Percentiles rank a stretch among this genome's conserved stretches.
Evolutionary conservation across 108 stramenopile species (phyloP).

Genomic region (Craspedostauros australis): DNA sequence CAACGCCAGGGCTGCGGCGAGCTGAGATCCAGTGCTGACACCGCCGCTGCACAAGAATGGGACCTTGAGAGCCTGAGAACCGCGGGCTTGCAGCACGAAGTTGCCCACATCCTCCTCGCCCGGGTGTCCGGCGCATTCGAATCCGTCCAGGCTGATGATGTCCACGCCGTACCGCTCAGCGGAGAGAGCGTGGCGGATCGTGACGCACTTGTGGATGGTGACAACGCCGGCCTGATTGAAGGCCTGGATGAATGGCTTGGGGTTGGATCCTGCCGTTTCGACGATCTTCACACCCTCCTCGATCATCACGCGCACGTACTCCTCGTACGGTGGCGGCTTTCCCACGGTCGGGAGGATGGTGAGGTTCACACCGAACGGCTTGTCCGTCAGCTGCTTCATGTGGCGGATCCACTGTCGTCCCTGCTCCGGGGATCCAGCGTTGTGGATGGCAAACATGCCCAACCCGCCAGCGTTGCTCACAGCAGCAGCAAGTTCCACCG

Average conservation of each 20-base stretch:
- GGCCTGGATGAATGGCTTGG: slow-evolving; percentile 18
- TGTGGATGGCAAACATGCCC: slow-evolving; percentile 32
- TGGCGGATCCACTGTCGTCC: slow-evolving; percentile 20
- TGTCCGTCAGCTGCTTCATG: slow-evolving; percentile 13
- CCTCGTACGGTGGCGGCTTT: slow-evolving; percentile 22
- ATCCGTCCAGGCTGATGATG: slow-evolving; percentile 31
- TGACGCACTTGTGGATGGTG: slow-evolving; percentile 43
- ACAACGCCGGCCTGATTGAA: slow-evolving; percentile 32
- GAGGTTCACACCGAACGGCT: slow-evolving; percentile 37
- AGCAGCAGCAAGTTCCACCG: slow-evolving; percentile 33
- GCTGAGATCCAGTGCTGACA: slow-evolving; percentile 26
- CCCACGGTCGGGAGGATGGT: slow-evolving; percentile 37
- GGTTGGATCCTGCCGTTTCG: slow-evolving; percentile 32
- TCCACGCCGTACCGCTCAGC: slow-evolving; percentile 38
- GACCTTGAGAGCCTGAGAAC: slow-evolving; percentile 14
- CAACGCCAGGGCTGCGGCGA: slow-evolving; percentile 28
- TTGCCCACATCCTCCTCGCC: slow-evolving; percentile 45
- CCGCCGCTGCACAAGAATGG: slow-evolving; percentile 33
- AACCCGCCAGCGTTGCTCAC: slow-evolving; percentile 50
- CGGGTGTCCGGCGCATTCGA: slow-evolving; percentile 50
- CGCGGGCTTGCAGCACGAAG: slow-evolving; percentile 37
- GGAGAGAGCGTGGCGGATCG: slow-evolving; percentile 32
- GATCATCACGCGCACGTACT: slow-evolving; percentile 28
- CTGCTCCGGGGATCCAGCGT: slow-evolving; percentile 20
- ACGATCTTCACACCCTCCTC: slow-evolving; percentile 31